Evolutionary conservation across 1,139 yeast genomes (phyloP).

Genomic region (Pichia sp.): DNA sequence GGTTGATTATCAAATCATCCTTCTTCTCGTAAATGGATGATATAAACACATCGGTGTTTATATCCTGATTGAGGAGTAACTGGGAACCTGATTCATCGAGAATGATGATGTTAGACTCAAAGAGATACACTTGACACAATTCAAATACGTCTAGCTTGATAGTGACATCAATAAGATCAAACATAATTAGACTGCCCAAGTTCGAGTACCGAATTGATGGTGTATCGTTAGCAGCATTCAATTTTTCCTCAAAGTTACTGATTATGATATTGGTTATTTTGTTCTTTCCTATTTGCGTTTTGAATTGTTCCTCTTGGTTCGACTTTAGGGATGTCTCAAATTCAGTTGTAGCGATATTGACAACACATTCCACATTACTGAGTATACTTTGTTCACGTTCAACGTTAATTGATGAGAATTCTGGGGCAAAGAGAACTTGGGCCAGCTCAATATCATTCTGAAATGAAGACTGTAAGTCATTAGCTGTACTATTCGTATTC

Average conservation of each 20-base stretch:
- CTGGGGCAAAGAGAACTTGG: constrained; percentile 15
- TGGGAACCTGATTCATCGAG: constrained; percentile 28
- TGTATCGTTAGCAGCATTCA: constrained; percentile 16
- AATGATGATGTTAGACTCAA: constrained; percentile 34
- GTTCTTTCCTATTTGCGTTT: constrained; percentile 16
- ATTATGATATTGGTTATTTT: constrained; percentile 19
- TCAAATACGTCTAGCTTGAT: constrained; percentile 36
- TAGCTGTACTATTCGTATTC: not conserved
- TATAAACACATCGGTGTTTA: constrained; percentile 30
- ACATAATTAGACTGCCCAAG: constrained; percentile 31
- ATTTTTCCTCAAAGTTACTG: constrained; percentile 12
- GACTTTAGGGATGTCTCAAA: constrained; percentile 19
- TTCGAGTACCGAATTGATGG: constrained; percentile 13
- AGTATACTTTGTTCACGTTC: not conserved
- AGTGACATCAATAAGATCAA: constrained; percentile 36
- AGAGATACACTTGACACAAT: constrained; percentile 32
- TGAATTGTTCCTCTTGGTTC: constrained; percentile 14
- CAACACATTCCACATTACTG: constrained; percentile 16
- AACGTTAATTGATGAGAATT: constrained; percentile 9
- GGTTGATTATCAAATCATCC: constrained; percentile 31
- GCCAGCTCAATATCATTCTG: constrained; percentile 10
- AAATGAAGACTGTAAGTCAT: not conserved
- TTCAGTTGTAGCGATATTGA: constrained; percentile 20
- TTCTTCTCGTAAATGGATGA: constrained; percentile 26
- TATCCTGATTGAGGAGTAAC: constrained; percentile 32